Conservation (phyloP, 495 filamentous ascomycete species). For the Penicillium psychrofluorescens region DNA sequence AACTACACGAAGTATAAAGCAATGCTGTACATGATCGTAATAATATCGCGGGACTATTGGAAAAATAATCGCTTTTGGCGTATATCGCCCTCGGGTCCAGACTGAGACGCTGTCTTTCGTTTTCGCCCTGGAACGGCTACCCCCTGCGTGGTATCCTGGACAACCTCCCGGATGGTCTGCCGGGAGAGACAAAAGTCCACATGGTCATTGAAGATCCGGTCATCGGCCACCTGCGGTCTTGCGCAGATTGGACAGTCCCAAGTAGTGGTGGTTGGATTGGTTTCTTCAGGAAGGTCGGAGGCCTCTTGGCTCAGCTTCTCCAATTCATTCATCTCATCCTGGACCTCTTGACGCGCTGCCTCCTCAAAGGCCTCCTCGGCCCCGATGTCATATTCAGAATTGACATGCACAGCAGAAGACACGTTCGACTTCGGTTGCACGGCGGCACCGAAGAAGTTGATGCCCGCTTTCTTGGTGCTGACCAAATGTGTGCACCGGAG, state of each 20-base stretch:
- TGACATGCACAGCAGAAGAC: background rate
- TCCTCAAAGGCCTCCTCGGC: slow-evolving; percentile 65
- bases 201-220: slow-evolving; percentile 81
- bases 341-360: slow-evolving; percentile 53
- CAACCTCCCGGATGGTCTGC: slow-evolving; percentile 75
- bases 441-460: slow-evolving; percentile 71
- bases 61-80: slow-evolving; percentile 37
- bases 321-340: slow-evolving; percentile 58
- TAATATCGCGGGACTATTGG: slow-evolving; percentile 3
- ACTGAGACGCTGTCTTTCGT: slow-evolving; percentile 17
- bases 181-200: slow-evolving; percentile 88
- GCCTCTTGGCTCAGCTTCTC: slow-evolving; percentile 57
- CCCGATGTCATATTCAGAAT: slow-evolving; percentile 56
- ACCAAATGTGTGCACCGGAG: slow-evolving; percentile 81
- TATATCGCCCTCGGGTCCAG: slow-evolving; percentile 13
- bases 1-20: background rate
- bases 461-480: slow-evolving; percentile 68
- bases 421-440: slow-evolving; percentile 11
- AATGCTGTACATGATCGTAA: too few species aligned
- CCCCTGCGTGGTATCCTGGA: slow-evolving; percentile 38
- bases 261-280: too few species aligned
- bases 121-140: slow-evolving; percentile 14
- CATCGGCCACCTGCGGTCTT: slow-evolving; percentile 64
- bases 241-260: slow-evolving; percentile 83
- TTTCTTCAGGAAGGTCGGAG: background rate